Conservation (phyloP, 2,329 filamentous ascomycete genomes). For the Clarireedia hainanense region DNA sequence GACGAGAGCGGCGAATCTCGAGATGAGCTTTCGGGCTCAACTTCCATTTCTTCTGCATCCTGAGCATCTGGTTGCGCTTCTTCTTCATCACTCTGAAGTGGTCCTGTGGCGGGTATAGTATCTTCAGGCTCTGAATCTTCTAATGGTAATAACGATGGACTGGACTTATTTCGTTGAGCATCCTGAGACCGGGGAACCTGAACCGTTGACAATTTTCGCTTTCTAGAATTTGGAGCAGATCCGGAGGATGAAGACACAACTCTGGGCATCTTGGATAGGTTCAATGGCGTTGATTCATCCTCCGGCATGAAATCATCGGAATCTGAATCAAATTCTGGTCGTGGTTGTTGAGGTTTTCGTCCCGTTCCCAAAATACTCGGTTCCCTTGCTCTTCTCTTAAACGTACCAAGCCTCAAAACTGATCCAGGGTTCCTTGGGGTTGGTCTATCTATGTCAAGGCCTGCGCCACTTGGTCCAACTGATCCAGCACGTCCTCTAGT, state of each 20-base stretch:
- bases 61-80: slow-evolving; percentile 7
- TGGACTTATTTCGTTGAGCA: slow-evolving; percentile 16
- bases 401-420: slow-evolving; percentile 46
- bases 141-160: slow-evolving; percentile 13
- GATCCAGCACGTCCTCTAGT: slow-evolving; percentile 23
- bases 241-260: slow-evolving; percentile 14
- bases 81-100: slow-evolving; percentile 13
- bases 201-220: slow-evolving; percentile 40
- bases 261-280: slow-evolving; percentile 36
- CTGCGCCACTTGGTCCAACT: slow-evolving; percentile 21
- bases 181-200: slow-evolving; percentile 20
- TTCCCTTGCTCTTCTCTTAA: slow-evolving; percentile 49
- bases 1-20: slow-evolving; percentile 14
- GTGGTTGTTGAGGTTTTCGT: slow-evolving; percentile 28
- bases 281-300: slow-evolving; percentile 60
- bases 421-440: slow-evolving; percentile 29
- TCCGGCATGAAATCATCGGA: slow-evolving; percentile 53
- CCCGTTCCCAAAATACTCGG: slow-evolving; percentile 49
- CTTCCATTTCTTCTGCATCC: slow-evolving; percentile 3
- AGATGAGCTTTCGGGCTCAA: slow-evolving; percentile 8
- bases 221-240: slow-evolving; percentile 37
- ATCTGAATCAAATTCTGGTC: slow-evolving; percentile 34
- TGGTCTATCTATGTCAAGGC: slow-evolving; percentile 18
- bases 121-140: slow-evolving; percentile 16
- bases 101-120: slow-evolving; percentile 21